phyloP scores from a whole-genome alignment of 306 rosid genomes.

The Trichosanthes truncata region DNA sequence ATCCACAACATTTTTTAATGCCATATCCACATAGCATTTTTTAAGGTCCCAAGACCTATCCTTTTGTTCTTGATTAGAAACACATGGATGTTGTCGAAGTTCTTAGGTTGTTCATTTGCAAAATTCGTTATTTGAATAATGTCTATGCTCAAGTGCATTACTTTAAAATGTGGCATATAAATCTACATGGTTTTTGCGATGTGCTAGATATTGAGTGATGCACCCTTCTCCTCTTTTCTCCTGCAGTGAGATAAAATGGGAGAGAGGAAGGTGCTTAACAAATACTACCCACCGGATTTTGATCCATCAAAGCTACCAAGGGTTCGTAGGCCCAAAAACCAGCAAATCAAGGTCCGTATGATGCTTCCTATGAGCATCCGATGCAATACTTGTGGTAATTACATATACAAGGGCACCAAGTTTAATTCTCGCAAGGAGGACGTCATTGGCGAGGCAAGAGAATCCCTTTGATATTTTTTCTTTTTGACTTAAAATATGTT shows the following conservation, averaged over 20 bases:
- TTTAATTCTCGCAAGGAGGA: conserved; percentile 53
- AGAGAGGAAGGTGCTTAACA: conserved; percentile 82
- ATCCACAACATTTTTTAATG: no score
- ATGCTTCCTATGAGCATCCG: conserved; percentile 99
- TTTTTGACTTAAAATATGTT: neutral
- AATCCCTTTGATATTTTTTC: neutral
- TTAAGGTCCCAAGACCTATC: no score
- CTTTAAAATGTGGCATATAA: neutral
- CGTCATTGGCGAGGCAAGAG: conserved; percentile 26
- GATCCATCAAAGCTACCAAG: conserved; percentile 80
- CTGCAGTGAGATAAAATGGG: conserved; percentile 43
- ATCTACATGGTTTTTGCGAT: neutral
- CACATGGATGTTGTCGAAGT: neutral
- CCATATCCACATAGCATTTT: no score
- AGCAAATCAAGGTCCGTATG: conserved; percentile 91
- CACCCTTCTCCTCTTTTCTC: neutral
- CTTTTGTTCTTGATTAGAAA: neutral
- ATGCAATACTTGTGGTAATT: conserved; percentile 72
- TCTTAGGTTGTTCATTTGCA: neutral
- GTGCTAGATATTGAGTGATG: neutral
- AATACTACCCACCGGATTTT: conserved; percentile 90
- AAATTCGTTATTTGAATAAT: neutral
- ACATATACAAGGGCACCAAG: conserved; percentile 52
- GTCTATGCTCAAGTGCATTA: neutral
- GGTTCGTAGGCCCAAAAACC: conserved; percentile 59